Evolutionary conservation across 2,329 filamentous ascomycete genomes (phyloP).

Genomic region (Ascochyta lentis): DNA sequence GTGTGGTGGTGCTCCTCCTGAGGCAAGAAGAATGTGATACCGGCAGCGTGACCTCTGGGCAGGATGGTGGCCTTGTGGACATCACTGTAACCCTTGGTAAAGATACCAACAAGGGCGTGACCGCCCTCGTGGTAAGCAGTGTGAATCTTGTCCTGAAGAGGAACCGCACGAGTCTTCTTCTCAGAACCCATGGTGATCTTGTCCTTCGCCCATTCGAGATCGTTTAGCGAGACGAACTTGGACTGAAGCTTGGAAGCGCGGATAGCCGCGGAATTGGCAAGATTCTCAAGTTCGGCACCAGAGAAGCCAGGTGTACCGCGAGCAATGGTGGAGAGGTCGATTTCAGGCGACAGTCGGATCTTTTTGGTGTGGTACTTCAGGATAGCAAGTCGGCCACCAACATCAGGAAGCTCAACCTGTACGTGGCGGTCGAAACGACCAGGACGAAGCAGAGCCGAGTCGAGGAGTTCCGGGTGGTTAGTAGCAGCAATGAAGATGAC

Average conservation of each 20-base stretch:
- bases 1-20: slow-evolving; percentile 84
- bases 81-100: slow-evolving; percentile 75
- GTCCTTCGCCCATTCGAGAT: slow-evolving; percentile 98
- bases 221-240: slow-evolving; percentile 73
- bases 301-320: slow-evolving; percentile 90
- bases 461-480: slow-evolving; percentile 92
- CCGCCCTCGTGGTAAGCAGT: slow-evolving; percentile 98
- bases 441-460: slow-evolving; percentile 92
- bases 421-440: slow-evolving; percentile 96
- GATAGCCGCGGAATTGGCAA: slow-evolving; percentile 95
- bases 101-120: slow-evolving; percentile 88
- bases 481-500: slow-evolving; percentile 97
- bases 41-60: slow-evolving; percentile 83
- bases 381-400: slow-evolving; percentile 90
- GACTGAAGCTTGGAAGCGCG: slow-evolving; percentile 90
- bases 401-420: slow-evolving; percentile 85
- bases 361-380: slow-evolving; percentile 93
- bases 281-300: slow-evolving; percentile 93
- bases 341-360: slow-evolving; percentile 78
- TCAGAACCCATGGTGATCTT: slow-evolving; percentile 98
- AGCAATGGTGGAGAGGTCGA: slow-evolving; percentile 84
- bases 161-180: slow-evolving; percentile 85
- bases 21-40: slow-evolving; percentile 86
- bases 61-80: slow-evolving; percentile 98
- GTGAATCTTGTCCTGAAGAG: slow-evolving; percentile 90